A percentile compares a stretch with the other conserved stretches of the same genome.
Conservation (phyloP, 2,329 filamentous ascomycete genomes). For the Rhynchosporium secalis region DNA sequence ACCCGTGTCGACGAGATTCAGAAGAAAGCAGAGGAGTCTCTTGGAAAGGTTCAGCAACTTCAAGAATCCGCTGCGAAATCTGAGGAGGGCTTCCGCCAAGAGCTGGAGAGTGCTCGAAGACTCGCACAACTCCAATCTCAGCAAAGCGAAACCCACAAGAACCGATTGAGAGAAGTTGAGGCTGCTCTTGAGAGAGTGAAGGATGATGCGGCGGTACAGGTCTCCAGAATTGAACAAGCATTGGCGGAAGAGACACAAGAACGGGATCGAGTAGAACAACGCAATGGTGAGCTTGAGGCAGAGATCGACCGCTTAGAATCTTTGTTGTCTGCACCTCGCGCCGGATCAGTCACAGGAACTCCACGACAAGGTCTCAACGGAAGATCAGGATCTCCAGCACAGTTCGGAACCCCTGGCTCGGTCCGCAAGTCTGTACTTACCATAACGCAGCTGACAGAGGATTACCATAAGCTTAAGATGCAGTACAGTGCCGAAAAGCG, state of each 20-base stretch:
- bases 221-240: slow-evolving; percentile 53
- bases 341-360: slow-evolving; percentile 58
- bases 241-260: slow-evolving; percentile 58
- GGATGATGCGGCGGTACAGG: slow-evolving; percentile 61
- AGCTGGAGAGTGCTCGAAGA: slow-evolving; percentile 77
- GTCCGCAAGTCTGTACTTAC: slow-evolving; percentile 56
- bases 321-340: slow-evolving; percentile 44
- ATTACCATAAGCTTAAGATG: slow-evolving; percentile 67
- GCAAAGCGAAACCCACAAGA: slow-evolving; percentile 69
- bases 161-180: slow-evolving; percentile 70
- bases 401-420: slow-evolving; percentile 60
- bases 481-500: slow-evolving; percentile 73
- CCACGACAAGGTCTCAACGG: slow-evolving; percentile 54
- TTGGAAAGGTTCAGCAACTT: slow-evolving; percentile 79
- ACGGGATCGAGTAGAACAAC: slow-evolving; percentile 60
- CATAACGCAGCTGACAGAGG: slow-evolving; percentile 63
- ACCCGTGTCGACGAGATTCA: slow-evolving; percentile 81
- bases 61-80: slow-evolving; percentile 78
- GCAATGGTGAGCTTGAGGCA: slow-evolving; percentile 64
- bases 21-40: slow-evolving; percentile 81
- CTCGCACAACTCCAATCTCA: slow-evolving; percentile 81
- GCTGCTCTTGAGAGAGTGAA: slow-evolving; percentile 57
- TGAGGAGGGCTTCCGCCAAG: slow-evolving; percentile 84
- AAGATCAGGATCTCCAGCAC: slow-evolving; percentile 55
- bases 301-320: slow-evolving; percentile 61